Conservation (phyloP, 2,329 filamentous ascomycete genomes). For the Zopfia rhizophila region DNA sequence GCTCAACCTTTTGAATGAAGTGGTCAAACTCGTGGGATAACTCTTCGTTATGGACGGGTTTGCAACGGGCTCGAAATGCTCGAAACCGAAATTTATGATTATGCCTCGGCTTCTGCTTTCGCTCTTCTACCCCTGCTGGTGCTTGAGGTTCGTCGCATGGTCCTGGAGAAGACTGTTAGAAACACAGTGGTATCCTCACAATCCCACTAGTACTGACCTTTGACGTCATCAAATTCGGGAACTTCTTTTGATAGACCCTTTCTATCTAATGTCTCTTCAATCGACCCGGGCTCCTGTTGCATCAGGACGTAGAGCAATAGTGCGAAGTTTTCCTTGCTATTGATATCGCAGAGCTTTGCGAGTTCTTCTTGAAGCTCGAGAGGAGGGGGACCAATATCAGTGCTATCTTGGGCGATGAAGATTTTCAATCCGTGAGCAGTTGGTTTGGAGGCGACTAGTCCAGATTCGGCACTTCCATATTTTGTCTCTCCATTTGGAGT, state of each 20-base stretch:
- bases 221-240: slow-evolving; percentile 1
- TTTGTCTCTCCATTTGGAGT: neutral
- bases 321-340: neutral
- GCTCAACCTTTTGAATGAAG: slow-evolving; percentile 3
- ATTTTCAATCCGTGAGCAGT: neutral
- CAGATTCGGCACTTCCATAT: slow-evolving; percentile 1
- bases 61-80: neutral
- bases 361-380: slow-evolving; percentile 3
- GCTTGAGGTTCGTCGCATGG: too few species aligned
- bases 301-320: slow-evolving; percentile 1
- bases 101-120: too few species aligned
- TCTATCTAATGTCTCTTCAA: slow-evolving; percentile 2
- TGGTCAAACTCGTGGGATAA: neutral
- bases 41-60: neutral
- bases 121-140: too few species aligned
- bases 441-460: neutral
- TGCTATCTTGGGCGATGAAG: neutral
- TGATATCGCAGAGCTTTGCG: slow-evolving; percentile 1
- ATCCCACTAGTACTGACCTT: neutral
- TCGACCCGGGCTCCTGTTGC: neutral
- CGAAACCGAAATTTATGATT: too few species aligned
- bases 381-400: neutral
- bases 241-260: slow-evolving; percentile 1
- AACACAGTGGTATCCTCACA: too few species aligned
- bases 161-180: too few species aligned